Percentiles rank a stretch among this genome's conserved stretches.
These are phyloP conservation scores for Puccinia coronata DNA, from an alignment of 1,284 basidiomycete genomes.

Conservation along the genomic window DNA sequence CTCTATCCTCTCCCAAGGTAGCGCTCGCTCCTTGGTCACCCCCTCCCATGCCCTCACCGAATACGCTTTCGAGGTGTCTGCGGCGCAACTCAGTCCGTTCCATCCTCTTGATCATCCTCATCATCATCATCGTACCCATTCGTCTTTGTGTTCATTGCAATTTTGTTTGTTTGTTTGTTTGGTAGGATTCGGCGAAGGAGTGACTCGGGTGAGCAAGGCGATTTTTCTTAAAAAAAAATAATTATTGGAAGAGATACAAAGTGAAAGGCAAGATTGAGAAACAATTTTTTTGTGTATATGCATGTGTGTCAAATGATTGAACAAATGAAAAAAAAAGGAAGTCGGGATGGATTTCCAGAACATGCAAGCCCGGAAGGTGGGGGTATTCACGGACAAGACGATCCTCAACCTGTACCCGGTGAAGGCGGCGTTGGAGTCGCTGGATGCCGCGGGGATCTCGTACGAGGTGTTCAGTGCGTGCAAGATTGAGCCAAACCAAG, in stretches of 20 bases:
- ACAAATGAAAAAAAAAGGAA: conserved; percentile 61
- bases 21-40: conserved; percentile 66
- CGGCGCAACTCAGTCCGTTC: conserved; percentile 16
- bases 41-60: conserved; percentile 68
- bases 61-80: conserved; percentile 87
- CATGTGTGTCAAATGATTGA: not conserved
- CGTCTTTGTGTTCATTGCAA: conserved; percentile 65
- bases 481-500: conserved; percentile 87
- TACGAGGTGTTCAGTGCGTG: conserved; percentile 84
- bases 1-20: conserved; percentile 47
- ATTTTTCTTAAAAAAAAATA: not conserved
- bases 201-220: conserved; percentile 58
- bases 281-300: not conserved
- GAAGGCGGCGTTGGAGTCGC: conserved; percentile 75
- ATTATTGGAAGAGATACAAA: conserved; percentile 13
- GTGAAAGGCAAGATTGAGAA: not conserved
- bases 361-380: conserved; percentile 83
- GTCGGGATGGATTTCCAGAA: conserved; percentile 93
- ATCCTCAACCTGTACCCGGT: conserved; percentile 79
- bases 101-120: not conserved
- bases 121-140: too few species aligned
- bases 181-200: conserved; percentile 57
- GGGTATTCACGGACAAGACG: conserved; percentile 87
- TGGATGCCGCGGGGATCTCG: conserved; percentile 72
- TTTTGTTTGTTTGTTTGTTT: conserved; percentile 68